A percentile compares a stretch with the other conserved stretches of the same genome.
phyloP scores from a whole-genome alignment of 257 asterid genomes.

The Apocynum venetum region DNA sequence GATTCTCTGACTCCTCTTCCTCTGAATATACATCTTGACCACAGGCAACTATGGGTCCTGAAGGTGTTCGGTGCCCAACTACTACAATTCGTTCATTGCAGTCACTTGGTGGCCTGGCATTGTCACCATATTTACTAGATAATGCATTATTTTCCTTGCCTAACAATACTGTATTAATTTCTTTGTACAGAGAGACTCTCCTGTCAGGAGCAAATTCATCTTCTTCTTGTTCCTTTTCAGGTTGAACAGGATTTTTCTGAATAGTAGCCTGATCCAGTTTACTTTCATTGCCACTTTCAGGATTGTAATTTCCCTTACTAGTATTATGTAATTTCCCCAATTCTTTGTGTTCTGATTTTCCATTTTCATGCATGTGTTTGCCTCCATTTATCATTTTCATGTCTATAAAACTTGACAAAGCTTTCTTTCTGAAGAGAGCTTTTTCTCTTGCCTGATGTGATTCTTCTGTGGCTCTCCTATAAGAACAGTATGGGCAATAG shows the following conservation, averaged over 20 bases:
- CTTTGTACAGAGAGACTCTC: slow-evolving; percentile 21
- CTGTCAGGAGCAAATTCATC: slow-evolving; percentile 15
- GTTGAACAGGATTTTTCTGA: slow-evolving; percentile 15
- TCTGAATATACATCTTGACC: slow-evolving; percentile 15
- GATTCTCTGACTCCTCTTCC: slow-evolving; percentile 13
- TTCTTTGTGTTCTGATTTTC: slow-evolving; percentile 23
- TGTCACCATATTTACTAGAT: neutral
- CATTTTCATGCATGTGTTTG: slow-evolving; percentile 21
- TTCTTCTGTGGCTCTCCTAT: slow-evolving; percentile 46
- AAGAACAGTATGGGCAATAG: slow-evolving; percentile 76
- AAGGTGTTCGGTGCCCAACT: slow-evolving; percentile 15
- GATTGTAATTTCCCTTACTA: slow-evolving; percentile 10
- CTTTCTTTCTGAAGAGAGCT: slow-evolving; percentile 53
- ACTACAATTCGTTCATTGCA: slow-evolving; percentile 8
- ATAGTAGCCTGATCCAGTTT: slow-evolving; percentile 8
- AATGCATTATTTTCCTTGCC: slow-evolving; percentile 14
- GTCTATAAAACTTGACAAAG: slow-evolving; percentile 48
- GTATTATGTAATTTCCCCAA: slow-evolving; percentile 14
- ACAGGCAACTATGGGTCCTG: slow-evolving; percentile 18
- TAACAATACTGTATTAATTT: neutral
- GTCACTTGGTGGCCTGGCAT: slow-evolving; percentile 4
- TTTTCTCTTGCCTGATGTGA: slow-evolving; percentile 43
- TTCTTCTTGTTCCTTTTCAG: slow-evolving; percentile 22
- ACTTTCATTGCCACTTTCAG: slow-evolving; percentile 9
- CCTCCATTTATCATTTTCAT: slow-evolving; percentile 22